Evolutionary conservation across 2,329 filamentous ascomycete genomes (phyloP), one percentile per base, ranked within the genome.

Genomic region (Colletotrichum sp.): DNA sequence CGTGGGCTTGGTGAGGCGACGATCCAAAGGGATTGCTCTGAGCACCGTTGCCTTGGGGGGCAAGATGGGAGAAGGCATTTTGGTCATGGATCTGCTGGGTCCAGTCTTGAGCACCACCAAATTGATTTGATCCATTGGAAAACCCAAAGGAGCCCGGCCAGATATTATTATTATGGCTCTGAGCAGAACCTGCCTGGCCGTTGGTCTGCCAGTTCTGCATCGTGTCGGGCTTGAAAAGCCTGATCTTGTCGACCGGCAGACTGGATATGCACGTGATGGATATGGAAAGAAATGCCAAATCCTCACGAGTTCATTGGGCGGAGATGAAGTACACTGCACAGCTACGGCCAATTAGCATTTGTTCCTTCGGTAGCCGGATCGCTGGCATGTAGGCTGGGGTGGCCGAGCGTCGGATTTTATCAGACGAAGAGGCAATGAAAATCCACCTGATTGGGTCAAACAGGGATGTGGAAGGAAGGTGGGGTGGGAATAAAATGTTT

Each of bases 41-140:
- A 67, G 83, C 84, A n/a, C 83, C 79, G 55, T 80, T 81, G n/a
- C 80, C 78, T 75, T 81, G 79, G 26, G 81, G 81, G 83, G 85
- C 78, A 83, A 86, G 78, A 80, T 84, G 75, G 79, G 83, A 85
- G 26, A 79, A 78, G 24, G 78, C 75, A 24, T 81, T 66, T 73
- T 85, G 84, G 21, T 83, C 83, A 28, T 79, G 74, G 65, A 84
- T 80, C 36, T 83, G 74, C 75, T 86, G 85, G 10, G 81, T 78
- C 85, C 85, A 87, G 43, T 81, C 73, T 69, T 86, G 84, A 56
- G 79, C 80, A 65, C 83, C 81, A 65, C 86, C 85, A 77, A 84
- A 87, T 48, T 86, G 84, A 52, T 48, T 67, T 21, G 68, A 21
- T 26, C 66, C 74, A 64, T 77, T 75, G 21, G 62, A 30, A 58